These are phyloP conservation scores for Flaveria ramosissima DNA, from an alignment of 129 eudicot species.

Conservation along the genomic window DNA sequence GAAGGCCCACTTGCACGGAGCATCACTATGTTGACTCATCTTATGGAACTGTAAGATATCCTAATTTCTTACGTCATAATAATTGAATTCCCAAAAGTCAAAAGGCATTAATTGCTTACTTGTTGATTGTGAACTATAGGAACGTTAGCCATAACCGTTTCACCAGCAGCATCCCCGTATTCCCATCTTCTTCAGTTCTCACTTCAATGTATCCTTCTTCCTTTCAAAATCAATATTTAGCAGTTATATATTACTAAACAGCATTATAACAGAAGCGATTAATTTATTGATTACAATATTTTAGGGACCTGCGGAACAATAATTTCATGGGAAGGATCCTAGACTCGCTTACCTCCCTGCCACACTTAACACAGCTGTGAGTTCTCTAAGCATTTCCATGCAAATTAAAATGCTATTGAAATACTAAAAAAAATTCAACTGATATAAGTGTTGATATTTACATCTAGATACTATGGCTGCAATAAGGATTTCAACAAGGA, in stretches of 20 bases:
- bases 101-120: conserved; percentile 26
- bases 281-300: conserved; percentile 22
- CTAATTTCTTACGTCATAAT: not conserved
- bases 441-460: conserved; percentile 15
- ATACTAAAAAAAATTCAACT: not conserved
- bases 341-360: conserved; percentile 49
- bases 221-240: conserved; percentile 24
- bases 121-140: conserved; percentile 42
- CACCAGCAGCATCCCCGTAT: conserved; percentile 49
- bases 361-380: conserved; percentile 61
- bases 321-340: conserved; percentile 62
- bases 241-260: conserved; percentile 14
- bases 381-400: conserved; percentile 37
- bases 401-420: not conserved
- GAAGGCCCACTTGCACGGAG: conserved; percentile 58
- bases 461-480: conserved; percentile 70
- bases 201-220: conserved; percentile 50
- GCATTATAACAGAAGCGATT: not conserved
- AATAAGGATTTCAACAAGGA: conserved; percentile 48
- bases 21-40: conserved; percentile 54
- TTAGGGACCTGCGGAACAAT: conserved; percentile 81
- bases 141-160: conserved; percentile 64
- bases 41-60: conserved; percentile 56
- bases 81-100: not conserved
- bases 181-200: conserved; percentile 54